Conservation (phyloP, 116 monocot genomes). For the Dioscorea cayenensis region DNA sequence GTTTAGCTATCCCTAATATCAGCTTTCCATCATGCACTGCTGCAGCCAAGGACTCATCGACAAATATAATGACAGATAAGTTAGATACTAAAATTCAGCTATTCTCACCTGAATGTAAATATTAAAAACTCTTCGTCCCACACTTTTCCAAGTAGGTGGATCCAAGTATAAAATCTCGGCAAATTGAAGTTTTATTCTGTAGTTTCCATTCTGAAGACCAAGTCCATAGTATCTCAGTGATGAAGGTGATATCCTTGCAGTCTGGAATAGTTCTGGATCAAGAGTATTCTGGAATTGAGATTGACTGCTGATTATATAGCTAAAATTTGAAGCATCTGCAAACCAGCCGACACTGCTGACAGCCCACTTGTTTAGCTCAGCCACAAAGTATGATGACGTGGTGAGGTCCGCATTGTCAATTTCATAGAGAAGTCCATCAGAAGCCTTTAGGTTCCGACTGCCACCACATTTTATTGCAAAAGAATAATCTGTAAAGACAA, state of each 20-base stretch:
- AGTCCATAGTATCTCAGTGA: conserved; percentile 77
- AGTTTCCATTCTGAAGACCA: conserved; percentile 77
- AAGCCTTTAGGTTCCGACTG: conserved; percentile 30
- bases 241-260: conserved; percentile 59
- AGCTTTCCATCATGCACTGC: too few relatives aligned
- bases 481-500: conserved; percentile 43
- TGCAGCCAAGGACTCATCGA: too few relatives aligned
- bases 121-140: conserved; percentile 60
- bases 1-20: too few relatives aligned
- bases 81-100: neutral
- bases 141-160: conserved; percentile 39
- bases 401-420: conserved; percentile 41
- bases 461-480: conserved; percentile 82
- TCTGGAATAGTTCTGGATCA: conserved; percentile 51
- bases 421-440: conserved; percentile 51
- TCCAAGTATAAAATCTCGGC: conserved; percentile 29
- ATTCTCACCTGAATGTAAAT: conserved; percentile 64
- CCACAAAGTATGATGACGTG: conserved; percentile 76
- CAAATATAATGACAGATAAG: neutral
- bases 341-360: conserved; percentile 67
- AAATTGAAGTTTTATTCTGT: conserved; percentile 51
- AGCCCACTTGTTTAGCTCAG: conserved; percentile 45
- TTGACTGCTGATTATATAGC: conserved; percentile 28
- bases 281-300: conserved; percentile 56
- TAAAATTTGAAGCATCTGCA: conserved; percentile 27